Percentiles rank a stretch among this genome's conserved stretches.
These are phyloP conservation scores for Glycine latifolia DNA, from an alignment of 306 rosid species.

Conservation along the genomic window DNA sequence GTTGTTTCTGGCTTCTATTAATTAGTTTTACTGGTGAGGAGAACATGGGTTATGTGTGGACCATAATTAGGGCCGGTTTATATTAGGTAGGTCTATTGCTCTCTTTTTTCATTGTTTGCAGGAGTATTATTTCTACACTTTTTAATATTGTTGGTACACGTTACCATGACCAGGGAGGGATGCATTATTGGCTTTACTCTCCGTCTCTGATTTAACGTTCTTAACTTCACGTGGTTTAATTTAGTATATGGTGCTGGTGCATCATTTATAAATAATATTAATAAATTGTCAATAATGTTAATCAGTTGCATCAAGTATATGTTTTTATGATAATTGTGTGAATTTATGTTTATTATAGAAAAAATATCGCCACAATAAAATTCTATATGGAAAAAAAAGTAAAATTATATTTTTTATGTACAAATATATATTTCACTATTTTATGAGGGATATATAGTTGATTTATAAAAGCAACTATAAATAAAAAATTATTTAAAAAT, in stretches of 20 bases:
- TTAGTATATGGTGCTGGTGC: background rate
- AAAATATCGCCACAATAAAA: no score
- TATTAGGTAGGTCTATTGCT: background rate
- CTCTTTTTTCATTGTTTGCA: background rate
- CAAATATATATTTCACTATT: background rate
- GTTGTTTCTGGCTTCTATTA: background rate
- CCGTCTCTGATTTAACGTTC: background rate
- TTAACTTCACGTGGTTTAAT: background rate
- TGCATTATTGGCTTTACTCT: constrained; percentile 15
- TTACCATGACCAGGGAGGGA: background rate
- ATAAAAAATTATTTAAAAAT: background rate
- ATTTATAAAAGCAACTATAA: background rate
- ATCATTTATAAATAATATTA: background rate
- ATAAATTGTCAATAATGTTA: background rate
- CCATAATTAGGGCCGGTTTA: background rate
- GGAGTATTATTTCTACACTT: background rate
- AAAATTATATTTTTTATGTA: background rate
- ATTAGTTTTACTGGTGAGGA: background rate
- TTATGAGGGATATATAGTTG: no score
- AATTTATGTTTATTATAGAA: background rate
- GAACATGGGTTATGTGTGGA: constrained; percentile 29
- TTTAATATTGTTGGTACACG: constrained; percentile 24
- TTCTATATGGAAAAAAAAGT: no score
- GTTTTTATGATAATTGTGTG: background rate
- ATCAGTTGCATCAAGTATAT: background rate